Evolutionary conservation across 495 filamentous ascomycete genomes (phyloP).

Genomic region (Lindgomyces ingoldianus): DNA sequence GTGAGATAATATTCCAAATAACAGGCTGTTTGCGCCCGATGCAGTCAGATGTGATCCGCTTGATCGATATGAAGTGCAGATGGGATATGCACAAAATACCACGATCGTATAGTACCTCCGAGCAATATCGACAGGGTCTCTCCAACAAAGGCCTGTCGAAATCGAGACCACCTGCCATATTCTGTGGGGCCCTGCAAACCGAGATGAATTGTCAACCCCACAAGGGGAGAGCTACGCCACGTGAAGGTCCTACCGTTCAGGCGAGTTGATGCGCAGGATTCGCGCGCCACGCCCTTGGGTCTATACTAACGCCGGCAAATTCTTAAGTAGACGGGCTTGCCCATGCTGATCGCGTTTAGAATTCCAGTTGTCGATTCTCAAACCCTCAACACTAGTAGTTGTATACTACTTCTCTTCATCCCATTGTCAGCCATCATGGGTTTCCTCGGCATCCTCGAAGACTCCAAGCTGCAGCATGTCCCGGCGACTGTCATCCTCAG

Average conservation of each 20-base stretch:
- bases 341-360: slow-evolving; percentile 1
- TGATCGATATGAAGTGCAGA: neutral
- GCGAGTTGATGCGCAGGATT: slow-evolving; percentile 17
- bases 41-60: neutral
- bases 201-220: slow-evolving; percentile 14
- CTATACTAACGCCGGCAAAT: neutral
- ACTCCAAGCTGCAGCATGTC: slow-evolving; percentile 28
- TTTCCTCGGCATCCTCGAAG: slow-evolving; percentile 33
- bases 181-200: slow-evolving; percentile 13
- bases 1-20: neutral
- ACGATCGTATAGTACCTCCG: neutral
- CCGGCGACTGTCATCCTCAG: slow-evolving; percentile 31
- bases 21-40: slow-evolving; percentile 3
- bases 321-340: neutral
- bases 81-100: neutral
- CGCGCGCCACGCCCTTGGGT: neutral
- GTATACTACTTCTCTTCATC: neutral
- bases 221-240: slow-evolving; percentile 21
- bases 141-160: neutral
- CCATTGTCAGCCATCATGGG: slow-evolving; percentile 18
- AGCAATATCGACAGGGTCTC: slow-evolving; percentile 7
- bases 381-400: neutral
- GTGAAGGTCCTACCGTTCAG: slow-evolving; percentile 13
- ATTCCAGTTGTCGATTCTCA: neutral
- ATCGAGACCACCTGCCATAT: neutral